These are phyloP conservation scores for Ceratobasidium sp. DNA, from an alignment of 1,284 basidiomycete genomes.

Conservation along the genomic window DNA sequence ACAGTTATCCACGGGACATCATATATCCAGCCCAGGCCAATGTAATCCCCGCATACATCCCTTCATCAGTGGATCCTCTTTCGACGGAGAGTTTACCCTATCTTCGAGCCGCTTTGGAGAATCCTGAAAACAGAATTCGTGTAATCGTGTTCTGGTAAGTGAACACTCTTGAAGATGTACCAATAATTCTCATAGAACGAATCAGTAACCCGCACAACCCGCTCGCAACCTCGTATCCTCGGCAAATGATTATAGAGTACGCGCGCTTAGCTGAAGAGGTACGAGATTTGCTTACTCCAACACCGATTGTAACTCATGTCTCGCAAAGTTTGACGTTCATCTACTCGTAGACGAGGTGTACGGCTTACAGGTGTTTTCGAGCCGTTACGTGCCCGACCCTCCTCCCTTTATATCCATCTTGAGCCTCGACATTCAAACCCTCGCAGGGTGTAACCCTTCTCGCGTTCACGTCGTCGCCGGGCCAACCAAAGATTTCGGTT, in stretches of 20 bases:
- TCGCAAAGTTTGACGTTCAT: conserved; percentile 28
- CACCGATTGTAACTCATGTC: neutral
- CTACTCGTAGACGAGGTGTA: conserved; percentile 40
- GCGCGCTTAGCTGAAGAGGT: conserved; percentile 33
- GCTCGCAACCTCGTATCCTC: conserved; percentile 24
- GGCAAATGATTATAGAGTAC: conserved; percentile 22
- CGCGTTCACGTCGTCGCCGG: conserved; percentile 41
- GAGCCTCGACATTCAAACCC: conserved; percentile 11
- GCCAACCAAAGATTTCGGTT: conserved; percentile 41
- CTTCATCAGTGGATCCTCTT: conserved; percentile 6
- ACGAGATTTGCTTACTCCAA: neutral
- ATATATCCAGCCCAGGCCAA: conserved; percentile 29
- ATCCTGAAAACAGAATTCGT: conserved; percentile 12
- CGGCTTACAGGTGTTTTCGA: conserved; percentile 38
- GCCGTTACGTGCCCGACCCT: conserved; percentile 27
- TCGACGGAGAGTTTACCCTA: conserved; percentile 3
- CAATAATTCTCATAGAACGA: no score
- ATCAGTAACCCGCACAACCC: conserved; percentile 42
- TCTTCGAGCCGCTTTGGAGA: neutral
- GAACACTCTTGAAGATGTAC: no score
- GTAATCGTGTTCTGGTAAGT: conserved; percentile 24
- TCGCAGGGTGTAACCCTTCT: conserved; percentile 4
- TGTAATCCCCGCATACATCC: conserved; percentile 9
- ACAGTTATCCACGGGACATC: neutral
- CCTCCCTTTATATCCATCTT: conserved; percentile 36